Base-by-base conservation (phyloP, 257 asterid genomes). In the Ajuga chamaepitys region DNA sequence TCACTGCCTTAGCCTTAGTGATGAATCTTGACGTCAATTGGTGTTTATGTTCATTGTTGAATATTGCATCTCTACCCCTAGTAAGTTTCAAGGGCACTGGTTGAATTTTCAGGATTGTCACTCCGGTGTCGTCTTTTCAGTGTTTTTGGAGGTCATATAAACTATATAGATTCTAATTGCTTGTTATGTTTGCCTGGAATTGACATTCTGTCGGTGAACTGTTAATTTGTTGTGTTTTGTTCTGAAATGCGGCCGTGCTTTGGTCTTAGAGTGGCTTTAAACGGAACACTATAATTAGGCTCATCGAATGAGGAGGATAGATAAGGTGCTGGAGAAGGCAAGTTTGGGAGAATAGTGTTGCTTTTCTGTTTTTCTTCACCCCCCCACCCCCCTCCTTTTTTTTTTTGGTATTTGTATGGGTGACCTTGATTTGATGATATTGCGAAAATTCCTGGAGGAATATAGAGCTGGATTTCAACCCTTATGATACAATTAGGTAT, bases 401-500 rank as follows among this genome's bases (percentile, higher is more conserved):
- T n/a, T n/a, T n/a, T n/a, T n/a, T n/a, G n/a, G n/a, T n/a, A n/a
- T n/a, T n/a, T n/a, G n/a, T n/a, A n/a, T n/a, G n/a, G n/a, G n/a
- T n/a, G n/a, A 40, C 78, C 40, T 37, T 18, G 56, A 26, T 65
- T 16, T 8, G 60, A 59, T 62, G 75, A 77, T 76, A 73, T 62
- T 58, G 55, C 62, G 41, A 47, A 62, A 77, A 78, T 75, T 75
- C 74, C 45, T 60, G 20, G 52, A 37, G 71, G 80, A 73, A 73
- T 67, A 46, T 64, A 51, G 67, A 46, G 42, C 20, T 71, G 78
- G 75, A 77, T 54, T 68, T 67, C 60, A 28, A 58, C 50, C 42
- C 66, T 55, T 70, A 35, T 65, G 38, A 34, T 54, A n/a, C 62
- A 68, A 67, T 66, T 66, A 48, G 79, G 82, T 69, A 77, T 87